A percentile compares a stretch with the other conserved stretches of the same genome.
Evolutionary conservation across 1,284 basidiomycete species (phyloP).

Genomic region (Phaffia rhodozyma): DNA sequence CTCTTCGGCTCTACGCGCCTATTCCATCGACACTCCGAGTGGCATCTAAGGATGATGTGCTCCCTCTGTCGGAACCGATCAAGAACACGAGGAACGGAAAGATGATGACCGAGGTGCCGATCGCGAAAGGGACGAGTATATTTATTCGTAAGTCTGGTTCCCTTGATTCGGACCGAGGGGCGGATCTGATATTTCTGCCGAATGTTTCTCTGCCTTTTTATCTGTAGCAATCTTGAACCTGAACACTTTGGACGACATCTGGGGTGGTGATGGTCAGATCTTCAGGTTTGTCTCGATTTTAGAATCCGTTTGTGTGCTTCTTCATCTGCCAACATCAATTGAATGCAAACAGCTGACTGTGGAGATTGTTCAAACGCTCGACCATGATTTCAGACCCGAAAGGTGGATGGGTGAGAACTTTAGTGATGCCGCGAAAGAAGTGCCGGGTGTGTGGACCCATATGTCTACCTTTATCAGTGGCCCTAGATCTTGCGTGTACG

Average conservation of each 20-base stretch:
- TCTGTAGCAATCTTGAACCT: slow-evolving; percentile 39
- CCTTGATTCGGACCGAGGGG: neutral
- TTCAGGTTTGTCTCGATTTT: slow-evolving; percentile 42
- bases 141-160: slow-evolving; percentile 29
- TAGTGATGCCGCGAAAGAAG: neutral
- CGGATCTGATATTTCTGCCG: neutral
- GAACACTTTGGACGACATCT: slow-evolving; percentile 49
- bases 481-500: slow-evolving; percentile 50
- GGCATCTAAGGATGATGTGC: slow-evolving; percentile 43
- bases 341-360: too few species aligned
- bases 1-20: slow-evolving; percentile 51
- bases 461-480: slow-evolving; percentile 55
- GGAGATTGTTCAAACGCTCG: neutral
- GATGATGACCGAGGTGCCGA: slow-evolving; percentile 28
- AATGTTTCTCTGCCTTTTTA: too few species aligned
- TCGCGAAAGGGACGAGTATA: slow-evolving; percentile 31
- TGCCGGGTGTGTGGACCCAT: slow-evolving; percentile 13
- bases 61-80: slow-evolving; percentile 46
- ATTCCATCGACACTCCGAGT: slow-evolving; percentile 54
- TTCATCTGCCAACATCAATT: neutral
- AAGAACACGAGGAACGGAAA: slow-evolving; percentile 32
- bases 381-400: slow-evolving; percentile 41
- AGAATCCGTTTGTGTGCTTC: neutral
- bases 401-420: slow-evolving; percentile 38
- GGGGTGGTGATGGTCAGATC: slow-evolving; percentile 53